Evolutionary conservation across 2,329 filamentous ascomycete genomes (phyloP), one percentile per base, ranked within the genome.

Genomic region (Trichoderma oligosporum): DNA sequence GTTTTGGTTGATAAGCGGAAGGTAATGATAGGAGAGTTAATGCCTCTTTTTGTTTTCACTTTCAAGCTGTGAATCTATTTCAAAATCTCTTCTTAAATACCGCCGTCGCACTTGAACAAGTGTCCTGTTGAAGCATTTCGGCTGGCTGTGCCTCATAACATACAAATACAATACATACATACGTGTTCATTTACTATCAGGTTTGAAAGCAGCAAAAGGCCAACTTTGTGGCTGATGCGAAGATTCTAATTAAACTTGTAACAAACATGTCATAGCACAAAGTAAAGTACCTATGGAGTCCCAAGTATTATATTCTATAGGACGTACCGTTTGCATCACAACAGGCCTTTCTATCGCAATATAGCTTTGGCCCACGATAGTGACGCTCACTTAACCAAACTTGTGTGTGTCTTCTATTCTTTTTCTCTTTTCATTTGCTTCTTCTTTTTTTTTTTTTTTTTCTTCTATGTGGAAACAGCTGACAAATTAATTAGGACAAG

Each of bases 101-200:
- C 1, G 7, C 4, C 36, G 4, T 42, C 12, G 42, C 29, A 29
- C 51, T 44, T 54, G 41, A 41, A 54, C 41, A 54, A 46, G 51
- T 54, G 51, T 54, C 51, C 51, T 54, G 22, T 29, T 29, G 29
- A 29, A 20, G 41, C 7, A 36, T 42, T 41, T 18, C 48, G 27
- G 25, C 20, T 14, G 25, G 20, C 14, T 2, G 18, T 52, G 22
- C n/a, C 51, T 46, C 51, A 54, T n/a, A n/a, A n/a, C n/a, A n/a
- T n/a, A n/a, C n/a, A n/a, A n/a, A n/a, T n/a, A n/a, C n/a, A n/a
- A n/a, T n/a, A n/a, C n/a, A n/a, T n/a, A n/a, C n/a, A n/a, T 53
- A 54, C 51, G 51, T 54, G 51, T 29, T n/a, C 51, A 29, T 45
- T 35, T 22, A 46, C n/a, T 36, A 27, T 9, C 36, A n/a, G 44